Conservation (phyloP, 371 early-diverging fungal species). For the Mortierella sp. region DNA sequence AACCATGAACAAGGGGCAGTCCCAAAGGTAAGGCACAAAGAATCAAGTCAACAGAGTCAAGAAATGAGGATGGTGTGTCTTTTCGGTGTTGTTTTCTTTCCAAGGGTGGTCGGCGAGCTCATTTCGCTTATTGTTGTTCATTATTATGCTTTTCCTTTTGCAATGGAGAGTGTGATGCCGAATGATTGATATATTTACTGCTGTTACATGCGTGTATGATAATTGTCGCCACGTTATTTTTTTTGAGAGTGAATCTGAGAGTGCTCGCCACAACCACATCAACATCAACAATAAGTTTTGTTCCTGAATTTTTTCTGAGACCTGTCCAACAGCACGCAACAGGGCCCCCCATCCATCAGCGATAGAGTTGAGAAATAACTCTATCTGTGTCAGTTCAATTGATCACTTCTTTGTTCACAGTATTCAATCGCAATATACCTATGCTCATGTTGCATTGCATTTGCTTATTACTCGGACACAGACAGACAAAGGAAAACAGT, state of each 20-base stretch:
- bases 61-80: neutral
- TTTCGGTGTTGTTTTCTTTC: neutral
- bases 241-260: neutral
- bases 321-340: neutral
- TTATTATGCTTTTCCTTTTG: neutral
- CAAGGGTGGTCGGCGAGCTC: neutral
- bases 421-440: neutral
- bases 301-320: neutral
- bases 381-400: slow-evolving; percentile 14
- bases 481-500: neutral
- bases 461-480: no score
- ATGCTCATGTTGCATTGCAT: neutral
- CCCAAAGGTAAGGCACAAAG: neutral
- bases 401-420: neutral
- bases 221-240: slow-evolving; percentile 2
- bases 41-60: neutral
- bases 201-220: neutral
- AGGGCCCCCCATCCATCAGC: neutral
- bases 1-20: slow-evolving; percentile 5
- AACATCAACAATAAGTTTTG: neutral
- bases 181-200: neutral
- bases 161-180: neutral
- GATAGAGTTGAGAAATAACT: slow-evolving; percentile 8
- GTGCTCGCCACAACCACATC: neutral
- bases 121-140: neutral